Evolutionary conservation across 345 rosid species (phyloP).

Genomic region (Microcos paniculata): DNA sequence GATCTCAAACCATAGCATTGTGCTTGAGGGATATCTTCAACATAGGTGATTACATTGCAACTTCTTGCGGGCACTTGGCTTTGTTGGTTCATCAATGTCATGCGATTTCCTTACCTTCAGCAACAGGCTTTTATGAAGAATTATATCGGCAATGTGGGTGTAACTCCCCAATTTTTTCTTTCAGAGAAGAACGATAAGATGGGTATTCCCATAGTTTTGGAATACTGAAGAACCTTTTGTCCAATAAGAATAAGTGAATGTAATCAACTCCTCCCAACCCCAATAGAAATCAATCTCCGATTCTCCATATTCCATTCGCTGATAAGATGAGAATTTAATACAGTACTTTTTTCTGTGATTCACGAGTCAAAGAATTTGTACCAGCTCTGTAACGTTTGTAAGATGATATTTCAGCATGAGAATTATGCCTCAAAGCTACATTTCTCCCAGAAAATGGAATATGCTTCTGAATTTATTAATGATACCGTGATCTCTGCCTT

Average conservation of each 20-base stretch:
- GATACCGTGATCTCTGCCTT: no score
- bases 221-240: neutral
- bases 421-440: neutral
- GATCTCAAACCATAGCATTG: constrained; percentile 39
- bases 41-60: neutral
- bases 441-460: no score
- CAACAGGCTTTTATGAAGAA: neutral
- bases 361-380: neutral
- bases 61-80: neutral
- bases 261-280: neutral
- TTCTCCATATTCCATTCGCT: neutral
- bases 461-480: no score
- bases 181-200: neutral
- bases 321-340: neutral
- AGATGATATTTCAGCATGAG: neutral
- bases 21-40: constrained; percentile 60
- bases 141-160: neutral
- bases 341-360: neutral
- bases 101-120: neutral
- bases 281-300: neutral
- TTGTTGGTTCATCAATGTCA: neutral
- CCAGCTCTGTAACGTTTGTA: neutral
- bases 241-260: neutral
- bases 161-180: neutral
- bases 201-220: neutral